Evolutionary conservation across 805 yeast genomes (phyloP), one percentile per base, ranked within the genome.

Genomic region (Lipomyces anomalus): DNA sequence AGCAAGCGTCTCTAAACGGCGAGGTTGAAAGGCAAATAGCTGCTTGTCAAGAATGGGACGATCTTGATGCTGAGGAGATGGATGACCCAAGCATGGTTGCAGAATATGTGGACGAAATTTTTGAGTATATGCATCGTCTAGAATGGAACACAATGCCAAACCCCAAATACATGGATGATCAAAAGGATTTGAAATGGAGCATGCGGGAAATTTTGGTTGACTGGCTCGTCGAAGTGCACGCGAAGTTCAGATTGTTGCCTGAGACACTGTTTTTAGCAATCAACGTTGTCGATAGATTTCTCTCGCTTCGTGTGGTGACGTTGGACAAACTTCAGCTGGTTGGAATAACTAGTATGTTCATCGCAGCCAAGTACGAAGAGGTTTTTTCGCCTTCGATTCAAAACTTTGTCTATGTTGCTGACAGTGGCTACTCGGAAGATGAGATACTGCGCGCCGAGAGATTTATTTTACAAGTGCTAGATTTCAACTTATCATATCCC

Each of bases 201-300:
- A 84, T 87, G 82, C 77, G 98, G 61, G 70, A 84, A 42, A 88
- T 87, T 4, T 70, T 90, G 47, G 72, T 90, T 23, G 96, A 89
- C 65, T 90, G 97, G 97, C 77, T 90, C 26, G 94, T 90, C n/a
- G 95, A 90, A 65, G 94, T 88, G n/a, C 98, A 90, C 67, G 74
- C 79, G 44, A 74, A 95, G 55, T 89, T 89, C 64, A 84, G 85
- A 60, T 70, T 90, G 49, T 71, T 90, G 37, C 96, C 97, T 0
- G 98, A 90, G 65, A 92, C 97, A 0, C 71, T 90, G 47, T 90
- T 75, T 61, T 71, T 90, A 48, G 82, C 97, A 2, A 82, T 90
- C 23, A 90, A 90, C 66, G 80, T 86, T 57, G 83, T 90, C 51
- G 98, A 90, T 66, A 73, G 98, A 49, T 89, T 90, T 61, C 71